Evolutionary conservation across 2,329 filamentous ascomycete species (phyloP), one percentile per base, ranked within the genome.

Genomic region (Coniochaeta prunicola): DNA sequence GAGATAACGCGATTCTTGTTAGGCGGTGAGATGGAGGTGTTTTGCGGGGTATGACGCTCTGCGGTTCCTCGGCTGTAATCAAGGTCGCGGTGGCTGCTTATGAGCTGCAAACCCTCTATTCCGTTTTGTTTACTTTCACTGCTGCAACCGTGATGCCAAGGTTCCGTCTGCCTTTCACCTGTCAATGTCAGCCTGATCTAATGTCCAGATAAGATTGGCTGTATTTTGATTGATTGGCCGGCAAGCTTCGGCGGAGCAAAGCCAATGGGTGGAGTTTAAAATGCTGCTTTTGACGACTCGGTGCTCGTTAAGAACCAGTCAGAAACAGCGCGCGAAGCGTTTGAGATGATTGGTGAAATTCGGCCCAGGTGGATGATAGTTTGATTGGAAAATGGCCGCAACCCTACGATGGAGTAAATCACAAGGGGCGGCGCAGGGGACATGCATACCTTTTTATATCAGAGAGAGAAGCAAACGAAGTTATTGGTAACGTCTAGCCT

Each of bases 281-380:
- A 61, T 40, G 63, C 61, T 40, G 62, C 61, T 55, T 34, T 67
- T 60, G 66, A 65, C 65, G 64, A 67, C 62, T 64, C 61, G 64
- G 60, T 56, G 38, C 63, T 65, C 28, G 21, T 28, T 53, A 34
- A 19, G 56, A 63, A 65, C 66, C 67, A 69, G 65, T 68, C 66
- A 67, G 67, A 65, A 65, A 65, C 60, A 63, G 65, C 60, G 33
- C 28, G 60, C 58, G 59, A 65, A 62, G 58, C 62, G 67, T 64
- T 67, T 66, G 62, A 68, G 63, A 68, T 68, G 67, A 68, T 68
- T 68, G 67, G 67, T 65, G 67, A 66, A 63, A 67, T 59, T 60
- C 36, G 56, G 53, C 12, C 53, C 33, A 65, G 62, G 59, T 63
- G 67, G 64, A 68, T 66, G 62, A 68, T 68, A 66, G 67, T 64